Evolutionary conservation across 371 early-diverging fungal genomes (phyloP).

Genomic region (Lichtheimia ramosa): DNA sequence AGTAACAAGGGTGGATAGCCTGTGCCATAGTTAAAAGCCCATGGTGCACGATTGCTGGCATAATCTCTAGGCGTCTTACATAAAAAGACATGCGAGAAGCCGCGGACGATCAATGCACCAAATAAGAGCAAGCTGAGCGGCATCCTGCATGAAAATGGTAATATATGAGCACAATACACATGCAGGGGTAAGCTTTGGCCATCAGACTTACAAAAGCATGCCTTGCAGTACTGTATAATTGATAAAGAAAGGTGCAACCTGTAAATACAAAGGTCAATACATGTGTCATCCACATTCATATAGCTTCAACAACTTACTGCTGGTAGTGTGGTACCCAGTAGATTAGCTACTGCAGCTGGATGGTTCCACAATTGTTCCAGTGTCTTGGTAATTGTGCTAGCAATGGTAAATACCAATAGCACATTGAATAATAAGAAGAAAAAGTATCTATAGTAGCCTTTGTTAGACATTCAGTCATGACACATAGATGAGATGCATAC

Average conservation of each 20-base stretch:
- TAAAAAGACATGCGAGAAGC: constrained; percentile 43
- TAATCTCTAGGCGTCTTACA: constrained; percentile 74
- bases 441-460: constrained; percentile 64
- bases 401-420: constrained; percentile 81
- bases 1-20: constrained; percentile 69
- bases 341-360: constrained; percentile 58
- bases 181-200: no score
- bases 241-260: constrained; percentile 81
- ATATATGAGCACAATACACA: no score
- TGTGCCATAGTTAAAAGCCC: constrained; percentile 60
- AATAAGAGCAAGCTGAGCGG: constrained; percentile 69
- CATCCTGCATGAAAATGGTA: constrained; percentile 26
- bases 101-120: constrained; percentile 43
- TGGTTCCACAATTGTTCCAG: constrained; percentile 39
- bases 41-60: constrained; percentile 59
- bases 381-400: constrained; percentile 65
- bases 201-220: constrained; percentile 45
- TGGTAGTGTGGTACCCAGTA: constrained; percentile 62
- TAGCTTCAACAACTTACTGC: constrained; percentile 21
- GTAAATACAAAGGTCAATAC: constrained; percentile 1
- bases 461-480: no score
- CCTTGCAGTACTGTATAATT: constrained; percentile 73
- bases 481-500: constrained; percentile 13
- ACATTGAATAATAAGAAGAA: constrained; percentile 89
- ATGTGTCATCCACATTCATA: neutral